Base-by-base conservation (phyloP, 2,329 filamentous ascomycete species). In the Fusarium concolor region DNA sequence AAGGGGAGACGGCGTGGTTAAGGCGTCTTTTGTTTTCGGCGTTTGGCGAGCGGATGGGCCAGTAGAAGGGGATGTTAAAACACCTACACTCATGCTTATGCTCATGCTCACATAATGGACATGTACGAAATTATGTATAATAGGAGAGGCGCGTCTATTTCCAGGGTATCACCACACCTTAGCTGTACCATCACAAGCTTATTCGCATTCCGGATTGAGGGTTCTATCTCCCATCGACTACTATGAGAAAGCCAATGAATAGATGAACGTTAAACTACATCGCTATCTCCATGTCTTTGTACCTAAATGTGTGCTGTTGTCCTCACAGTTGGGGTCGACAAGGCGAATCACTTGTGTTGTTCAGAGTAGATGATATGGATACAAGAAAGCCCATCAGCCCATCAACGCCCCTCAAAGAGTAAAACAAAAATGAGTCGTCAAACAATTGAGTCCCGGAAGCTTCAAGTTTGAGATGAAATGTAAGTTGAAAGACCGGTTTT, bases 71-170 rank as follows among this genome's bases (percentile, higher is more conserved):
- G 17, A 41, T 29, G 42, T 33, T 18, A 10, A 45, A 59, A 51
- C 20, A 51, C 41, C 42, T 51, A 38, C 49, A 56, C 61, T 54
- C 53, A 35, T 35, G 33, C 33, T 35, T n/a, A 35, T 35, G 15
- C 33, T 33, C 14, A 51, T 33, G 37, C 10, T 42, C 33, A 33
- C 29, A 59, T 29, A 37, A 38, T 47, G 41, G 18, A 29, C 46
- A 49, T 61, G 64, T 67, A 65, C 49, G 37, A 65, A 53, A 51
- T 52, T 38, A 68, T 68, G 64, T 68, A 68, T 56, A 58, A 56
- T 39, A 65, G 53, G 54, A 62, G 56, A 51, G 10, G 33, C 39
- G 50, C 24, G 22, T 45, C 22, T 35, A 43, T 49, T 58, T 22
- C 47, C 28, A 39, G 46, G 53, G 50, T 45, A 68, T 56, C 45